A percentile compares a stretch with the other conserved stretches of the same genome.
Conservation (phyloP, 164 flowering plant genomes). For the Vitis amurensis region DNA sequence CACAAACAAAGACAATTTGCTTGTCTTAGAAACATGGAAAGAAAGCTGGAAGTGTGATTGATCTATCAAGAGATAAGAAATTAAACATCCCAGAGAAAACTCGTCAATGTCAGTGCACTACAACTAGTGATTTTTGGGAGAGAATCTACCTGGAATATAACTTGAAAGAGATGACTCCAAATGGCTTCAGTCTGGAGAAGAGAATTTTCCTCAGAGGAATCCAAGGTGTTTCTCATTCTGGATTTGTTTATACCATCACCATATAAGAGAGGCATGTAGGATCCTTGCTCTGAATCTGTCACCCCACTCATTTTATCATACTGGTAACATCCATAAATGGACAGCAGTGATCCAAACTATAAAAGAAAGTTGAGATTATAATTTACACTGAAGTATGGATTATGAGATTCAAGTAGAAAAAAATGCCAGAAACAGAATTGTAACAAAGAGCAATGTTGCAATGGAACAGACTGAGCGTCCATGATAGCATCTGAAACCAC, state of each 20-base stretch:
- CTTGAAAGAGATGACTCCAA: constrained; percentile 21
- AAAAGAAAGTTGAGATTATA: constrained; percentile 2
- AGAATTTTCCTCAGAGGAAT: constrained; percentile 1
- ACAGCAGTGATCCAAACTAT: constrained; percentile 34
- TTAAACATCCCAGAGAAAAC: background rate
- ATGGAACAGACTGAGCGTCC: too few species aligned
- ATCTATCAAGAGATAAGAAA: background rate
- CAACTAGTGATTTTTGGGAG: background rate
- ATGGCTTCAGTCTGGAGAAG: constrained; percentile 4
- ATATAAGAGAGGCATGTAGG: constrained; percentile 14
- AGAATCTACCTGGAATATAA: constrained; percentile 34
- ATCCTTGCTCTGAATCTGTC: constrained; percentile 27
- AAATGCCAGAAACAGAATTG: too few species aligned
- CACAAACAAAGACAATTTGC: too few species aligned
- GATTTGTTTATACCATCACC: constrained; percentile 4
- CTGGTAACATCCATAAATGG: constrained; percentile 31
- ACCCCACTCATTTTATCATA: constrained; percentile 4
- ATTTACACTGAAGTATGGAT: too few species aligned
- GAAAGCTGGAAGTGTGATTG: background rate
- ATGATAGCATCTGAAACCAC: background rate
- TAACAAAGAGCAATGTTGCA: too few species aligned
- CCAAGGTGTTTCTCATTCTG: background rate
- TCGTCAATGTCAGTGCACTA: background rate
- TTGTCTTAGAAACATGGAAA: background rate
- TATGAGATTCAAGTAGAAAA: too few species aligned